Conservation (phyloP, 2,329 filamentous ascomycete species). For the Nigrograna mackinnonii region DNA sequence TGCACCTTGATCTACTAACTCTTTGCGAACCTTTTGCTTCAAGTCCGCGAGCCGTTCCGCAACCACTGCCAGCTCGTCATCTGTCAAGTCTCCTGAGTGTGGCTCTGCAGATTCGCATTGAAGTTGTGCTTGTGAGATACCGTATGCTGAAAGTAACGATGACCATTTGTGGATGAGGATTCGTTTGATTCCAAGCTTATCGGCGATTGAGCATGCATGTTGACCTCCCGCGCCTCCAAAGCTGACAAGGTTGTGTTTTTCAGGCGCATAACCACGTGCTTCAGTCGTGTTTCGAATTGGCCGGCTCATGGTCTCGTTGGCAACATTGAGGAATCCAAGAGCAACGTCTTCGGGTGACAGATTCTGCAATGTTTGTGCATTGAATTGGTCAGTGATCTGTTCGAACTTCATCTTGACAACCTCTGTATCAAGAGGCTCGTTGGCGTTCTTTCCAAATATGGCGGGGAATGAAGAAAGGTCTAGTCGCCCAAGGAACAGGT, state of each 20-base stretch:
- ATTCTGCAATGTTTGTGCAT: conserved; percentile 33
- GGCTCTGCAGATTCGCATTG: conserved; percentile 48
- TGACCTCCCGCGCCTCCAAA: conserved; percentile 37
- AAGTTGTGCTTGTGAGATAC: conserved; percentile 51
- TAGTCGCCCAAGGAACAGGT: not conserved
- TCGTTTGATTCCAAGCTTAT: conserved; percentile 46
- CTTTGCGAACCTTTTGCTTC: conserved; percentile 63
- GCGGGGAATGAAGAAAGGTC: conserved; percentile 14
- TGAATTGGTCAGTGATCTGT: conserved; percentile 48
- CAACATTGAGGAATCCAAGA: conserved; percentile 25
- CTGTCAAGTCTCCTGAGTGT: conserved; percentile 28
- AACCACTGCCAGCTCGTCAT: conserved; percentile 36
- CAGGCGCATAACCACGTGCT: conserved; percentile 23
- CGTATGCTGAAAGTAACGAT: conserved; percentile 52
- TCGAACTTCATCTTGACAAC: conserved; percentile 45
- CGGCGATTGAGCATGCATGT: conserved; percentile 49
- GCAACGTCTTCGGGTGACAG: conserved; percentile 31
- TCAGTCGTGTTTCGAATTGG: conserved; percentile 31
- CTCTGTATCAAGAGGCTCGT: conserved; percentile 46
- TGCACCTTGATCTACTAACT: conserved; percentile 71
- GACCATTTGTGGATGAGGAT: conserved; percentile 52
- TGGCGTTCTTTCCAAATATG: conserved; percentile 35
- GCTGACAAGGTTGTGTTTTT: conserved; percentile 24
- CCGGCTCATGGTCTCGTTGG: conserved; percentile 33
- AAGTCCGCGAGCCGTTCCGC: conserved; percentile 73